phyloP scores from a whole-genome alignment of 768 basidiomycete genomes.

The Suillus sp. region DNA sequence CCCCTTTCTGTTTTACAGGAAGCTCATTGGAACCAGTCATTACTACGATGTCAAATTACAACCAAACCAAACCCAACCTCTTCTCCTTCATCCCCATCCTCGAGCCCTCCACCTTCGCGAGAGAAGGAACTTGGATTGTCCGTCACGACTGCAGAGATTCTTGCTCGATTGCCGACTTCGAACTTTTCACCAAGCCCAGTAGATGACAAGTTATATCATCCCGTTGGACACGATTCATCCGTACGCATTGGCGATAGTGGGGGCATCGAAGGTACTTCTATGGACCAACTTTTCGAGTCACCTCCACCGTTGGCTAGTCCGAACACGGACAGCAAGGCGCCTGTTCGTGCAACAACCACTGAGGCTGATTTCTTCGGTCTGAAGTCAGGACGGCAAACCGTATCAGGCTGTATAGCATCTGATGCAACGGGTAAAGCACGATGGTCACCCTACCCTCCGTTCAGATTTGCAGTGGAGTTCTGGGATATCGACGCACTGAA shows the following conservation, averaged over 20 bases:
- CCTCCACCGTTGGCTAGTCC: conserved; percentile 25
- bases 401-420: conserved; percentile 41
- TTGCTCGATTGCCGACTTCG: conserved; percentile 30
- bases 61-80: conserved; percentile 30
- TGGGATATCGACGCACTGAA: conserved; percentile 81
- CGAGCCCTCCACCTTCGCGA: conserved; percentile 36
- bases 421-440: conserved; percentile 47
- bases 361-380: conserved; percentile 71
- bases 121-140: conserved; percentile 72
- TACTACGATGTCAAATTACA: conserved; percentile 63
- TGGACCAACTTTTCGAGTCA: conserved; percentile 69
- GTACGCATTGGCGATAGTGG: conserved; percentile 73
- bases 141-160: conserved; percentile 55
- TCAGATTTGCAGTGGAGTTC: conserved; percentile 87
- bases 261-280: conserved; percentile 52
- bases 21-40: conserved; percentile 77
- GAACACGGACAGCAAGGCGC: conserved; percentile 26
- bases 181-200: conserved; percentile 15
- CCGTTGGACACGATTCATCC: conserved; percentile 70
- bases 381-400: conserved; percentile 45
- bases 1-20: conserved; percentile 67
- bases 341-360: conserved; percentile 32
- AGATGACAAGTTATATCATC: conserved; percentile 51
- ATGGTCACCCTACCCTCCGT: conserved; percentile 79
- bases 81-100: conserved; percentile 32